Conservation (phyloP, 257 asterid species). For the Jacaranda mimosifolia region DNA sequence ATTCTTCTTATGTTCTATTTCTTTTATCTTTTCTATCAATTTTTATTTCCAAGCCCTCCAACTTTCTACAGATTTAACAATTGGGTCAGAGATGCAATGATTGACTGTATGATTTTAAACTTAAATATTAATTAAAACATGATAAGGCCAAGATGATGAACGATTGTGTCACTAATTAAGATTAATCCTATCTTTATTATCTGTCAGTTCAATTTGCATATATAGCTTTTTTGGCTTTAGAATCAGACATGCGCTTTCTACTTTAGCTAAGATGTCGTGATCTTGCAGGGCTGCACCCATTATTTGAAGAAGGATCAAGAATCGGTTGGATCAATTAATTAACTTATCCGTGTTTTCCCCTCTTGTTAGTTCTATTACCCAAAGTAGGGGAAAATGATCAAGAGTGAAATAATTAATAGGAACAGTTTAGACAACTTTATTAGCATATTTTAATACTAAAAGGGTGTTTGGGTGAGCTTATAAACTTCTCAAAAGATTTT, state of each 20-base stretch:
- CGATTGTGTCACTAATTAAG: background rate
- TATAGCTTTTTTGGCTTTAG: conserved; percentile 4
- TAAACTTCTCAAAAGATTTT: too few relatives aligned
- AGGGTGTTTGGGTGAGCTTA: too few relatives aligned
- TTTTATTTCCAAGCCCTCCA: too few relatives aligned
- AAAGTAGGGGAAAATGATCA: too few relatives aligned
- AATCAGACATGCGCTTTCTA: background rate
- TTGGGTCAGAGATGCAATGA: background rate
- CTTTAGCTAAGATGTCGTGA: conserved; percentile 47
- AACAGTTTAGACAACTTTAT: too few relatives aligned
- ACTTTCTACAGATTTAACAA: background rate
- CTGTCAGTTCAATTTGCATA: background rate
- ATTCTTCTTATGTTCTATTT: background rate
- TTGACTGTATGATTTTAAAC: background rate
- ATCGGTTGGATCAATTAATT: background rate
- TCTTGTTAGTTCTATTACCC: too few relatives aligned
- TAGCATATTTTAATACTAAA: too few relatives aligned
- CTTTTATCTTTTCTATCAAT: too few relatives aligned
- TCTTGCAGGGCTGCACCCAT: conserved; percentile 32
- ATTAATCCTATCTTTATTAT: conserved; percentile 40
- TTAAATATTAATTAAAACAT: background rate
- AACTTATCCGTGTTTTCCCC: background rate
- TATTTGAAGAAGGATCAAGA: conserved; percentile 18
- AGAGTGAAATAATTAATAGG: too few relatives aligned
- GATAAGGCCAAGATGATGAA: conserved; percentile 7